Base-by-base conservation (phyloP, 805 yeast genomes). In the Metschnikowia hibisci region DNA sequence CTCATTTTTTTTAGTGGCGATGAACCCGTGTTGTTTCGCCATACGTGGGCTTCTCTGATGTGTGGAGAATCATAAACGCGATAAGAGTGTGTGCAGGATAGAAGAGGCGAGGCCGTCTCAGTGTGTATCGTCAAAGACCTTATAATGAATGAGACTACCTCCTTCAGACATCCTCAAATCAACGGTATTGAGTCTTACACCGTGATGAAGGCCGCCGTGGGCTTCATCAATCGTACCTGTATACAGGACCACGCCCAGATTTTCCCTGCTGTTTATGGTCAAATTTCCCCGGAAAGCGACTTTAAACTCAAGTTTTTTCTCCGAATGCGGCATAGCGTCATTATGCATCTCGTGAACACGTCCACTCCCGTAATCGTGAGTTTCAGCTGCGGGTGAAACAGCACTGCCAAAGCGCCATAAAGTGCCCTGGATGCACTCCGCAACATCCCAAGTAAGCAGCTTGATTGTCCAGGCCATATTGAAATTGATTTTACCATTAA, bases 201-300 rank as follows among this genome's bases (percentile, higher is more conserved):
- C 73, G 25, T 62, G 46, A 45, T 62, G 57, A 22, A 65, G 59
- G 32, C 53, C 51, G 22, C 60, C 36, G 43, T 67, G 73, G 43
- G 58, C 57, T 37, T 57, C 52, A 42, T 67, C 71, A 18, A 67
- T 46, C 10, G 39, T 41, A 1, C 71, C 73, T 13, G 43, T 39
- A 48, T 64, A 67, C 11, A 26, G 16, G 10, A 60, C 44, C 3
- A 38, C 30, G 0, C 67, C 67, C 18, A 32, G n/a, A 13, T 48
- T 48, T 5, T 33, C 26, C 11, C 53, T 40, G 15, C 49, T 43
- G 22, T 39, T 38, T 9, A 67, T 46, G 13, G 38, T 39, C 32
- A 61, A 51, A 5, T 49, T 44, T 5, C 71, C 71, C 4, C 47
- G 30, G 41, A 63, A 64, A 5, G 48, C 39, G 8, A 67, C 47